Base-by-base conservation (phyloP, 139 green algal genomes). In the Chlamydomonas eustigma region DNA sequence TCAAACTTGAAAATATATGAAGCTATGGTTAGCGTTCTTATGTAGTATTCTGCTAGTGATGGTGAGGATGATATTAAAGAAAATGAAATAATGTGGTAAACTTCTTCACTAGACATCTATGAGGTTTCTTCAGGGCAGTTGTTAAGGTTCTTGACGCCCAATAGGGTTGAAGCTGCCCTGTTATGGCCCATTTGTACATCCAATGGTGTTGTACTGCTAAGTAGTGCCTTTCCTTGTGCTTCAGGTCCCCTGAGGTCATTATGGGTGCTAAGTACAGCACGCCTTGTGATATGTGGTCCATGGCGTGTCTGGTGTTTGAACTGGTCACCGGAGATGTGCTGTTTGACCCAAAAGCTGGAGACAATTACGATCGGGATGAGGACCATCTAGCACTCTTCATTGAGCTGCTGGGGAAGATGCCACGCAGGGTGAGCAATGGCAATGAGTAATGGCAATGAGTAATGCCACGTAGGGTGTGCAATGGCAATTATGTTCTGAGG, bases 321-420 rank as follows among this genome's bases (percentile, higher is more conserved):
- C 28, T 72, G 65, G 65, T 72, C 18, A 72, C 65, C 4, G 96
- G 96, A 2, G 96, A 99, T 83, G 89, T 97, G 38, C 87, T 99
- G 44, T 99, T 99, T 81, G 95, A 98, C 78, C 95, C 95, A 1
- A 80, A 86, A 12, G 78, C 65, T 24, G 88, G 90, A 5, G 73
- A 89, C 24, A 78, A 87, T 50, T 95, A 91, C 65, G 78, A 81
- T 58, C 89, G 96, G 44, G 96, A 99, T 78, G 96, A 98, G 81
- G 95, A 99, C 84, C 96, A 99, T 81, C 81, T 99, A 28, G 96
- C 96, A 37, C 90, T 98, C 71, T 95, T 98, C 85, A 94, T 97
- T 25, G 95, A 98, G 89, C 88, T 98, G 71, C 86, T 98, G 76
- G 94, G 94, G 0, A 72, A 75, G 24, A 92, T 97, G 76, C 94